Base-by-base conservation (phyloP, 1,284 basidiomycete genomes). In the Moesziomyces antarcticus region DNA sequence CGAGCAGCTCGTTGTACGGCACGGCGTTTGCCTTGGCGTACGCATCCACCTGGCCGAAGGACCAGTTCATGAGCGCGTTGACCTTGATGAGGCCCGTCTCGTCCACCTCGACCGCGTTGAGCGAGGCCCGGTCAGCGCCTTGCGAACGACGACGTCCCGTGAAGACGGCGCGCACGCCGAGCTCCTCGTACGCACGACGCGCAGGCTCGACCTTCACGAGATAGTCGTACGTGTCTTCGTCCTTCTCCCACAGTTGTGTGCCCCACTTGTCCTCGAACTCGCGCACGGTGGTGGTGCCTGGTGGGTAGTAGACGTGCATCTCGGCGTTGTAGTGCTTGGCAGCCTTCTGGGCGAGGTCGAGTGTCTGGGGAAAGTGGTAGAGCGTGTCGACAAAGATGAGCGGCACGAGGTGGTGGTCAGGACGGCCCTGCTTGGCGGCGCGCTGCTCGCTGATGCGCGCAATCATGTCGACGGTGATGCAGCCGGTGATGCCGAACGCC, bases 181-280 rank as follows among this genome's bases (percentile, higher is more conserved):
- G 87, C 47, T 90, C 89, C 62, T 89, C 87, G 85, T 99, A 98
- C 16, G 94, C 93, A 37, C 95, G 88, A 35, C 91, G 90, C 3
- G 92, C 93, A 21, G 96, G 95, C 84, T 99, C 97, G 40, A 97
- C 93, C 88, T 99, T 99, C 81, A 97, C 94, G 3, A 90, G 87
- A 84, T 91, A 97, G 85, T 99, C 96, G 81, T 99, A 99, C 40
- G 88, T 88, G 71, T 89, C 88, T 84, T 98, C 96, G 83, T 97
- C 91, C 21, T 85, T 89, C 85, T 94, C 91, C 96, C 97, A 99
- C 48, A 96, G 86, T 74, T 88, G 88, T 77, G 91, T 87, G 13
- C 96, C 96, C 85, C 93, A 90, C 84, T 90, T 90, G 53, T 84
- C 85, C 84, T 95, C 93, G 79, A 98, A 98, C 44, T 92, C 92